Evolutionary conservation across 805 yeast genomes (phyloP), one percentile per base, ranked within the genome.

Genomic region (Scheffersomyces lignosus): DNA sequence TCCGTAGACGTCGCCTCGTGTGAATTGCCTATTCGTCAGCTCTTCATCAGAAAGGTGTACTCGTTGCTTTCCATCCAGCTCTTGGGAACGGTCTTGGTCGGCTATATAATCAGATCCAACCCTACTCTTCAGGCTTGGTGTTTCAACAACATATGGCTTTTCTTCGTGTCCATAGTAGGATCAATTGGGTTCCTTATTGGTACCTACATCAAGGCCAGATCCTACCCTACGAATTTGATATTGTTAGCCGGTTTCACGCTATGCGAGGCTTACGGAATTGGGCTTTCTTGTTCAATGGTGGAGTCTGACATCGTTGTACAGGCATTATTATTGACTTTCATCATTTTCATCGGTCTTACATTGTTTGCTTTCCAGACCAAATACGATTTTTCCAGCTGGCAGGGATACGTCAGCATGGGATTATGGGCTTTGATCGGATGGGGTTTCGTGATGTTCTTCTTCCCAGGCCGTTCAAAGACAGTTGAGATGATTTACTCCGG

Each of bases 41-140:
- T 80, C 57, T 88, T 88, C 50, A 66, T 86, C 48, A 74, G 89
- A 41, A 85, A 84, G 54, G 96, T 88, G 6, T 89, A 87, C 60
- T 67, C 87, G 4, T 70, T 89, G 31, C 70, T 88, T 33, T 59
- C 80, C 9, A 62, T 73, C 4, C 96, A 88, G 60, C 56, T 88
- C 25, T 56, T 80, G 20, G 61, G 70, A 18, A 87, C 96, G 0
- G 70, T 82, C 15, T 61, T 72, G 6, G 73, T 78, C 16, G 85
- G 87, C 4, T 64, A 67, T 16, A 44, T 75, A 15, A 71, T 85
- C 29, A 62, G 71, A 26, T 51, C 66, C 40, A 70, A 71, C 47
- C 63, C 67, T 1, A 34, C 70, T 3, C 57, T 80, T 36, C 71
- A 70, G 44, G 44, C 49, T 18, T 85, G 87, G 80, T 75, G 81